phyloP scores from a whole-genome alignment of 129 eudicot genomes.

The Flaveria robusta region DNA sequence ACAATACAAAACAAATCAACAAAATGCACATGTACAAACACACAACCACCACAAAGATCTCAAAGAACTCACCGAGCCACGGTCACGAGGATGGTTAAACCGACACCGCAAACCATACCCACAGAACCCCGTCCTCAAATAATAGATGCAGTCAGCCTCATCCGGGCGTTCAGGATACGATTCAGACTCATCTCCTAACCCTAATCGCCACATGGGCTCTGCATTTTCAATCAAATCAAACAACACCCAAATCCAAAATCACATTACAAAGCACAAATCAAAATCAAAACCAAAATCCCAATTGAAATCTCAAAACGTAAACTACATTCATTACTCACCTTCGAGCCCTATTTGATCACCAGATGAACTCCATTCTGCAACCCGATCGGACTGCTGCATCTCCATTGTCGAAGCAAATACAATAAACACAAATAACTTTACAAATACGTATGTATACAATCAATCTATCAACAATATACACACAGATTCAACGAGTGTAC shows the following conservation, averaged over 20 bases:
- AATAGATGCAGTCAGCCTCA: conserved; percentile 79
- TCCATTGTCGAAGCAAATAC: conserved; percentile 49
- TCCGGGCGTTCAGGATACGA: conserved; percentile 79
- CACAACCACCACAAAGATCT: not conserved
- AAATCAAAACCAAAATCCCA: conserved; percentile 27
- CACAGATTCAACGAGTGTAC: conserved; percentile 26
- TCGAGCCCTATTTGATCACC: conserved; percentile 73
- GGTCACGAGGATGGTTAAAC: conserved; percentile 90
- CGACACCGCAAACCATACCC: conserved; percentile 86
- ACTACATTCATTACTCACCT: conserved; percentile 42
- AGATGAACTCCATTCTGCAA: conserved; percentile 59
- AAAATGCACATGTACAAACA: conserved; percentile 28
- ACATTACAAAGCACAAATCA: conserved; percentile 14
- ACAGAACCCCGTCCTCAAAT: conserved; percentile 79
- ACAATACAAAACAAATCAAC: conserved; percentile 22
- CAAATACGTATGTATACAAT: conserved; percentile 25
- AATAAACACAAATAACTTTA: conserved; percentile 33
- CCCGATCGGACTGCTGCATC: conserved; percentile 64
- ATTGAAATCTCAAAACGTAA: conserved; percentile 23
- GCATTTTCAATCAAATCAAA: conserved; percentile 49
- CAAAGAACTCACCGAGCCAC: conserved; percentile 50
- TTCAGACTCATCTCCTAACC: conserved; percentile 58
- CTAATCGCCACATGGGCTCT: conserved; percentile 89
- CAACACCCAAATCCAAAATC: conserved; percentile 30
- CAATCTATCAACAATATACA: conserved; percentile 27